phyloP scores from a whole-genome alignment of 371 early-diverging fungal species.

The Dichotomocladium elegans region DNA sequence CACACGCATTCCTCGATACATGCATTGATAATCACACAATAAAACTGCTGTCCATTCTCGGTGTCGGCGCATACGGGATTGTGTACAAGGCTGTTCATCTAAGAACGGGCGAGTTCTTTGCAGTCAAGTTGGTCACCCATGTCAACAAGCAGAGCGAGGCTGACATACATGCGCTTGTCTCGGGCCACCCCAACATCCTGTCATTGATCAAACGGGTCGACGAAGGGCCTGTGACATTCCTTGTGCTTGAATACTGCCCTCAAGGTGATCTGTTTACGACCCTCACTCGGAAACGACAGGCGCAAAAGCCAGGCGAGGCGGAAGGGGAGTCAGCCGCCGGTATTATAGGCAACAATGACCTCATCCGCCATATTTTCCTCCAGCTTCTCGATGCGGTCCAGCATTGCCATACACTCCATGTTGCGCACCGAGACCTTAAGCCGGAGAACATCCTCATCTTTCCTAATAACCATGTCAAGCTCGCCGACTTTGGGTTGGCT shows the following conservation, averaged over 20 bases:
- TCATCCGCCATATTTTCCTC: slow-evolving; percentile 70
- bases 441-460: slow-evolving; percentile 88
- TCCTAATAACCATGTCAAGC: slow-evolving; percentile 44
- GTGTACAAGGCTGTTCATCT: slow-evolving; percentile 55
- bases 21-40: slow-evolving; percentile 33
- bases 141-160: slow-evolving; percentile 34
- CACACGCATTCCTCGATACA: slow-evolving; percentile 17
- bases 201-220: slow-evolving; percentile 66
- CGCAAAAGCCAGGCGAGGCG: too few relatives aligned
- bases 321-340: too few relatives aligned
- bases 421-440: slow-evolving; percentile 90
- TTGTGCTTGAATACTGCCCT: slow-evolving; percentile 78
- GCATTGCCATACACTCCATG: slow-evolving; percentile 72
- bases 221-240: slow-evolving; percentile 61
- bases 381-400: slow-evolving; percentile 82
- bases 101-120: slow-evolving; percentile 35
- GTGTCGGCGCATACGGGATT: slow-evolving; percentile 69
- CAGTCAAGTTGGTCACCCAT: slow-evolving; percentile 53
- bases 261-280: slow-evolving; percentile 77
- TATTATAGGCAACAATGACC: slow-evolving; percentile 55
- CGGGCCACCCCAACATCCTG: slow-evolving; percentile 64
- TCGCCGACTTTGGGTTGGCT: slow-evolving; percentile 80
- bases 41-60: slow-evolving; percentile 52
- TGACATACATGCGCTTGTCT: not conserved
- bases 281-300: too few relatives aligned